Percentiles rank a stretch among this genome's conserved stretches.
These are phyloP conservation scores for Scleromitrula shiraiana DNA, from an alignment of 2,329 filamentous ascomycete genomes.

Conservation along the genomic window DNA sequence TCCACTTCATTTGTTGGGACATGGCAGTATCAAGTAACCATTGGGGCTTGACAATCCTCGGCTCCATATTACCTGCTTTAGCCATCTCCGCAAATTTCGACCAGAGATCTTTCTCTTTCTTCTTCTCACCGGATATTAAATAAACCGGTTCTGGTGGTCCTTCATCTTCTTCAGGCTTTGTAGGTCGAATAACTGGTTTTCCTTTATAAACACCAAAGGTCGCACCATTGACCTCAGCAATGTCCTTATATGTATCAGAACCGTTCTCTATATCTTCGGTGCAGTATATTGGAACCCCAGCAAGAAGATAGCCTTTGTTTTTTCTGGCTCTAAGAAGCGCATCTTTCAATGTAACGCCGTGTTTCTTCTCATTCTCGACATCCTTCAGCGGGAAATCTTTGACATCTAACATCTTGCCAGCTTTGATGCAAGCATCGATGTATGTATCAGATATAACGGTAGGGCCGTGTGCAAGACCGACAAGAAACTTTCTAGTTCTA, in stretches of 20 bases:
- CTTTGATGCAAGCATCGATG: conserved; percentile 67
- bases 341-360: conserved; percentile 60
- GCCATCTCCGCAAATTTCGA: conserved; percentile 73
- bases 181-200: conserved; percentile 52
- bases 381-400: conserved; percentile 65
- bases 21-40: conserved; percentile 89
- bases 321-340: conserved; percentile 62
- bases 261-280: conserved; percentile 73
- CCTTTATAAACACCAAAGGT: conserved; percentile 65
- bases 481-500: conserved; percentile 89
- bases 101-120: conserved; percentile 69
- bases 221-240: conserved; percentile 84
- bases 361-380: conserved; percentile 61
- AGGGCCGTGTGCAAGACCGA: conserved; percentile 74
- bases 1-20: conserved; percentile 69
- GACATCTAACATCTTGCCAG: conserved; percentile 55
- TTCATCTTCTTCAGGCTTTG: conserved; percentile 51
- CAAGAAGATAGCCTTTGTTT: conserved; percentile 70
- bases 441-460: conserved; percentile 70
- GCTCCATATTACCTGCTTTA: conserved; percentile 66
- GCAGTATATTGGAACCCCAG: conserved; percentile 74
- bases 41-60: conserved; percentile 74
- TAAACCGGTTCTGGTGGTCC: conserved; percentile 66
- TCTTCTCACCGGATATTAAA: conserved; percentile 62
- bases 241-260: conserved; percentile 74